Percentiles rank a stretch among this genome's conserved stretches.
phyloP scores from a whole-genome alignment of 805 yeast genomes.

The Hanseniaspora guilliermondii region DNA sequence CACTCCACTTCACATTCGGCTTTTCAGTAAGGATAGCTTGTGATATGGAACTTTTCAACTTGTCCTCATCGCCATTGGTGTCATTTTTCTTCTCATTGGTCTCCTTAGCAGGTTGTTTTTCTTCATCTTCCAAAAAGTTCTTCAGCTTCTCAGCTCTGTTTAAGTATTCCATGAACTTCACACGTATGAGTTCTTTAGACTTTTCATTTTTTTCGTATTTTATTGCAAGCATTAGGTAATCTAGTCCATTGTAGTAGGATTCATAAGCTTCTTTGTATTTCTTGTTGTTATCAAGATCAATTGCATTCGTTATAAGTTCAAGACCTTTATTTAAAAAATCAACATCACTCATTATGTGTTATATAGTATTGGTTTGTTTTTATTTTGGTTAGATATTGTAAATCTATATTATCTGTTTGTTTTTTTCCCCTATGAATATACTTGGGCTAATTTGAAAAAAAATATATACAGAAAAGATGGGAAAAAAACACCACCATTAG shows the following conservation, averaged over 20 bases:
- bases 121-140: constrained; percentile 64
- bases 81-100: constrained; percentile 32
- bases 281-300: constrained; percentile 83
- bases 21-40: constrained; percentile 85
- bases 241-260: constrained; percentile 81
- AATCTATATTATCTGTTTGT: neutral
- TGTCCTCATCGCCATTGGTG: constrained; percentile 56
- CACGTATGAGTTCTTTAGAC: constrained; percentile 75
- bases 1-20: constrained; percentile 89
- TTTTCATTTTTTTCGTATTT: constrained; percentile 87
- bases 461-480: too few species aligned
- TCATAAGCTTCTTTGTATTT: constrained; percentile 90
- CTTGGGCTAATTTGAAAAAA: too few species aligned
- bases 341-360: constrained; percentile 33
- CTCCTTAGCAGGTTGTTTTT: constrained; percentile 28
- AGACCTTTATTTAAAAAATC: constrained; percentile 92
- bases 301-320: constrained; percentile 84
- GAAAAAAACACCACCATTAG: too few species aligned
- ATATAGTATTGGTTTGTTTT: neutral
- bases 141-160: constrained; percentile 89
- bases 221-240: constrained; percentile 87
- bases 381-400: neutral
- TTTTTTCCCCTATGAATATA: neutral
- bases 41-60: constrained; percentile 77
- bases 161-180: constrained; percentile 82